Percentiles rank a stretch among this genome's conserved stretches.
These are phyloP conservation scores for Schizochytrium sp. DNA, from an alignment of 108 stramenopile genomes.

Conservation along the genomic window DNA sequence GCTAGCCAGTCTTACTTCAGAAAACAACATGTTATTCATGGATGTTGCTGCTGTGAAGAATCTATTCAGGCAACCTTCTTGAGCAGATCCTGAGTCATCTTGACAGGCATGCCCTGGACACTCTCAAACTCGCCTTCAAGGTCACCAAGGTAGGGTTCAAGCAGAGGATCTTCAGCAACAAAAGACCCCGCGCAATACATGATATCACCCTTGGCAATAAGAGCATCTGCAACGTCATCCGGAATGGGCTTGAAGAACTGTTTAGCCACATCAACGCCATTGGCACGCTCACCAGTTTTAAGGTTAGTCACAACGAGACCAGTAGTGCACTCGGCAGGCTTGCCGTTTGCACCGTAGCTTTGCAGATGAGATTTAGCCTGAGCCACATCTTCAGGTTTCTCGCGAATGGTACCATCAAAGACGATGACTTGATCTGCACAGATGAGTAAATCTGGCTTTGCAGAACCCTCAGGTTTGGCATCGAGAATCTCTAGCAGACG, in stretches of 20 bases:
- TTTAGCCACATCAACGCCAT: constrained; percentile 54
- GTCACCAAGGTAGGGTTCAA: constrained; percentile 19
- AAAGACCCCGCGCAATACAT: constrained; percentile 60
- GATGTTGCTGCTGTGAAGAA: too few relatives aligned
- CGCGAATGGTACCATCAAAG: constrained; percentile 35
- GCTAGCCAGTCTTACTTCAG: too few relatives aligned
- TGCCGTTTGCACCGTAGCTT: constrained; percentile 45
- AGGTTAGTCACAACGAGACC: constrained; percentile 47
- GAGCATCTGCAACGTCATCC: not conserved
- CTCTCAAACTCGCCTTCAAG: constrained; percentile 29
- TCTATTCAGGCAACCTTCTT: not conserved
- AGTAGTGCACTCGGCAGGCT: constrained; percentile 58
- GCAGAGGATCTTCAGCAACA: constrained; percentile 53
- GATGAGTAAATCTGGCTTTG: not conserved
- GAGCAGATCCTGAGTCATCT: constrained; percentile 1
- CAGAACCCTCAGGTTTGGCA: not conserved
- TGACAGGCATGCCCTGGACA: constrained; percentile 50
- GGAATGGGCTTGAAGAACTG: constrained; percentile 50
- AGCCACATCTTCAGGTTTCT: constrained; percentile 12
- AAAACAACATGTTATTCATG: too few relatives aligned
- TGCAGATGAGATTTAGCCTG: constrained; percentile 27
- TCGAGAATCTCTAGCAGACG: constrained; percentile 18
- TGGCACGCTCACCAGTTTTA: not conserved
- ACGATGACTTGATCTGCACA: constrained; percentile 59
- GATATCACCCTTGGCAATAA: constrained; percentile 52